These are phyloP conservation scores for Phallus indusiatus DNA, from an alignment of 768 basidiomycete genomes.

Conservation along the genomic window DNA sequence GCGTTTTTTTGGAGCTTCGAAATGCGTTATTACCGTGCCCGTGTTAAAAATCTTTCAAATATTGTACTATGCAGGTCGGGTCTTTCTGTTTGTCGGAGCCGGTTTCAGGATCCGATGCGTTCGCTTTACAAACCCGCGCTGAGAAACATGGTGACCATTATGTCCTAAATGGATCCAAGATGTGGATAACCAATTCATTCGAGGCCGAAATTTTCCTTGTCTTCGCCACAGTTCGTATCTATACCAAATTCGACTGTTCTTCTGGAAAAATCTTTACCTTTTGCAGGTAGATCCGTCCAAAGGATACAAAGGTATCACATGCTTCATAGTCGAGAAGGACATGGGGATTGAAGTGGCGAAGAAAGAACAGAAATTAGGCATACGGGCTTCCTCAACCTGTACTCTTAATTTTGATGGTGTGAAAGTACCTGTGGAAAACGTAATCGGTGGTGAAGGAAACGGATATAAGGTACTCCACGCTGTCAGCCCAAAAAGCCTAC, in stretches of 20 bases:
- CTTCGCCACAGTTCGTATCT: slow-evolving; percentile 76
- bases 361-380: slow-evolving; percentile 98
- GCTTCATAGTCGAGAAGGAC: slow-evolving; percentile 91
- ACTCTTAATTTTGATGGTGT: slow-evolving; percentile 92
- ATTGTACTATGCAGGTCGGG: slow-evolving; percentile 72
- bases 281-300: slow-evolving; percentile 71
- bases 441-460: slow-evolving; percentile 86
- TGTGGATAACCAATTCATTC: slow-evolving; percentile 97
- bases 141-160: slow-evolving; percentile 79
- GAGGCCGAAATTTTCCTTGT: slow-evolving; percentile 90
- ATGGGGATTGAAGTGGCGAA: slow-evolving; percentile 97
- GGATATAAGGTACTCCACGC: slow-evolving; percentile 64
- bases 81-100: slow-evolving; percentile 94
- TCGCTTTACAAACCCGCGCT: slow-evolving; percentile 90
- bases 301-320: slow-evolving; percentile 99
- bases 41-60: background rate
- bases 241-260: background rate
- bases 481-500: background rate
- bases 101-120: slow-evolving; percentile 92
- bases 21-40: background rate
- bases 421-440: slow-evolving; percentile 72
- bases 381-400: slow-evolving; percentile 93
- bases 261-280: background rate
- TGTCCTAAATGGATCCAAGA: slow-evolving; percentile 93
- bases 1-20: background rate